Evolutionary conservation across 2,329 filamentous ascomycete genomes (phyloP), one percentile per base, ranked within the genome.

Genomic region (Fusarium sp.): DNA sequence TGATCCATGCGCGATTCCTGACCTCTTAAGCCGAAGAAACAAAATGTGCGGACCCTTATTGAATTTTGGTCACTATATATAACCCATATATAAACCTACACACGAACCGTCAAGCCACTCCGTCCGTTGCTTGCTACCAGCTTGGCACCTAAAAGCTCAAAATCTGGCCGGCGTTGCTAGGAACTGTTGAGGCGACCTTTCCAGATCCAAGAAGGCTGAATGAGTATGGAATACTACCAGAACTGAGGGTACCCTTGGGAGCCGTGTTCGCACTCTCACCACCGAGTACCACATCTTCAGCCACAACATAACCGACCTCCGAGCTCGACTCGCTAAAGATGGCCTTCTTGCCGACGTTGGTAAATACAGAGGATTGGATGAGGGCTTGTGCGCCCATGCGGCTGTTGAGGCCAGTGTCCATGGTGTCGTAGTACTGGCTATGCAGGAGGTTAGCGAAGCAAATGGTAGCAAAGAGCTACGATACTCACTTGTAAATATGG

Each of bases 401-500:
- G 9, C 60, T 68, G 54, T 75, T 75, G 11, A 75, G 64, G 2
- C 73, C 73, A 6, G 72, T 75, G 15, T 74, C 72, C 70, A 74
- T 73, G 6, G 70, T 73, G 37, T 74, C 23, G 3, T 74, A 74
- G 37, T 74, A 74, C n/a, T 68, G 62, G 54, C 72, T 74, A 37
- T 0, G 3, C 0, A 12, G 0, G 7, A 4, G 10, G 10, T 70
- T 18, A 70, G 63, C 15, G 0, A 0, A 12, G 6, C 2, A 2
- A 7, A 16, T 1, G 2, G 13, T 11, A 1, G 4, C 3, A 2
- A 2, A 4, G 10, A 10, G 3, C 1, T 2, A 11, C 0, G 2
- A 11, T 6, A 53, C 59, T 4, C 1, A 73, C 70, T 78, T 79
- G 65, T 78, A 80, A 59, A 82, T 70, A 74, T 91, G 89, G 6